phyloP scores from a whole-genome alignment of 192 early-diverging fungal genomes.

The Coemansia javaensis region DNA sequence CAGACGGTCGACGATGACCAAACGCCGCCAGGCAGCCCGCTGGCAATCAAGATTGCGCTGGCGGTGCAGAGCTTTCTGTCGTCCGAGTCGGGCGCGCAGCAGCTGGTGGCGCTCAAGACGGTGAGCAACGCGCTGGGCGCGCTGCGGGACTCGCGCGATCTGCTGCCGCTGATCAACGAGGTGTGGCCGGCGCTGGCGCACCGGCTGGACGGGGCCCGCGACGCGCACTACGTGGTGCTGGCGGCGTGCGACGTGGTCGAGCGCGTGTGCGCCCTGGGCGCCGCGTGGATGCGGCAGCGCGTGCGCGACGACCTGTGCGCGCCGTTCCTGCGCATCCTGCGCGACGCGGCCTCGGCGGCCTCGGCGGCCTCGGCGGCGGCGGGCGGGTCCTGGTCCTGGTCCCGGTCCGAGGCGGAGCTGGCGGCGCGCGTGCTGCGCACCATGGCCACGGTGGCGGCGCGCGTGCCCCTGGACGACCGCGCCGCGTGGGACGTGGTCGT shows the following conservation, averaged over 20 bases:
- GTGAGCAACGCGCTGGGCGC: slow-evolving; percentile 26
- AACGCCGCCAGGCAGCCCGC: slow-evolving; percentile 15
- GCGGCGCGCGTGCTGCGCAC: slow-evolving; percentile 12
- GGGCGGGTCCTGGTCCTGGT: too few species aligned
- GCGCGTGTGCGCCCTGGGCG: slow-evolving; percentile 20
- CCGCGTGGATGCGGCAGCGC: slow-evolving; percentile 36
- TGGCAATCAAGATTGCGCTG: slow-evolving; percentile 38
- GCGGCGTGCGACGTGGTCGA: slow-evolving; percentile 41
- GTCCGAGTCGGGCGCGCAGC: slow-evolving; percentile 16
- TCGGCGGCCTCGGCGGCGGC: too few species aligned
- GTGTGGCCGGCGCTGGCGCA: slow-evolving; percentile 32
- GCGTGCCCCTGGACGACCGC: slow-evolving; percentile 27
- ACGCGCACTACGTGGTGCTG: slow-evolving; percentile 19
- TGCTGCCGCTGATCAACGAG: slow-evolving; percentile 38
- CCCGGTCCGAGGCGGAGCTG: slow-evolving; percentile 12
- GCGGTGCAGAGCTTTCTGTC: slow-evolving; percentile 26
- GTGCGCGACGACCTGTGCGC: slow-evolving; percentile 39
- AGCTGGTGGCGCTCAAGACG: slow-evolving; percentile 41
- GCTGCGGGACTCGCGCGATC: slow-evolving; percentile 18
- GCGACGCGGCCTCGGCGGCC: too few species aligned
- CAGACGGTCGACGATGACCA: too few species aligned
- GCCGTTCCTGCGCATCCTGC: slow-evolving; percentile 11
- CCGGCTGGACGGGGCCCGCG: slow-evolving; percentile 12
- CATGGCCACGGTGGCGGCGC: slow-evolving; percentile 23
- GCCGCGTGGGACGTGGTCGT: slow-evolving; percentile 21